Conservation (phyloP, 2,329 filamentous ascomycete genomes). For the Trichoderma breve region DNA sequence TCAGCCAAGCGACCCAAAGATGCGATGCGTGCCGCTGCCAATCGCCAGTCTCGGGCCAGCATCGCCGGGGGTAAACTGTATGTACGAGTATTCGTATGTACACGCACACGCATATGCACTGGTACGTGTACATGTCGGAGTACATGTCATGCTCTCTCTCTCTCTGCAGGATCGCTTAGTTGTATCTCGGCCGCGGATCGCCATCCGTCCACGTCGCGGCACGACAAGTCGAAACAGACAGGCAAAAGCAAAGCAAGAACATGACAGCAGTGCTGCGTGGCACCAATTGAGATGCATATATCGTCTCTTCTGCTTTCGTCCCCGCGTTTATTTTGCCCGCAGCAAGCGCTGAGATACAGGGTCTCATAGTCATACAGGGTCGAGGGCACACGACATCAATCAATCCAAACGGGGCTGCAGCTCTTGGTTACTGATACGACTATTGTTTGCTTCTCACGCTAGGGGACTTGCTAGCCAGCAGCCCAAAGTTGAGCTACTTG, state of each 20-base stretch:
- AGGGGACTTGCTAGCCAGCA: not conserved
- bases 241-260: not conserved
- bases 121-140: not conserved
- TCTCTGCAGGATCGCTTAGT: not conserved
- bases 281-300: conserved; percentile 15
- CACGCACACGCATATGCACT: not conserved
- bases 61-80: not conserved
- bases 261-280: conserved; percentile 20
- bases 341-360: not conserved
- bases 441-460: not conserved
- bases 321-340: not conserved
- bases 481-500: not conserved
- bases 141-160: not conserved
- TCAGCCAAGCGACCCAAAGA: not conserved
- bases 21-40: not conserved
- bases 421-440: not conserved
- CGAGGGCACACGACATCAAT: not conserved
- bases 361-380: not conserved
- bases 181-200: conserved; percentile 17
- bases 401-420: not conserved
- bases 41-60: not conserved
- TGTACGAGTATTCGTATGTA: no score
- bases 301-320: not conserved
- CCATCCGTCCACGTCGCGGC: conserved; percentile 17
- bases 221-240: not conserved